phyloP scores from a whole-genome alignment of 129 eudicot genomes.

The Artemisia annua region DNA sequence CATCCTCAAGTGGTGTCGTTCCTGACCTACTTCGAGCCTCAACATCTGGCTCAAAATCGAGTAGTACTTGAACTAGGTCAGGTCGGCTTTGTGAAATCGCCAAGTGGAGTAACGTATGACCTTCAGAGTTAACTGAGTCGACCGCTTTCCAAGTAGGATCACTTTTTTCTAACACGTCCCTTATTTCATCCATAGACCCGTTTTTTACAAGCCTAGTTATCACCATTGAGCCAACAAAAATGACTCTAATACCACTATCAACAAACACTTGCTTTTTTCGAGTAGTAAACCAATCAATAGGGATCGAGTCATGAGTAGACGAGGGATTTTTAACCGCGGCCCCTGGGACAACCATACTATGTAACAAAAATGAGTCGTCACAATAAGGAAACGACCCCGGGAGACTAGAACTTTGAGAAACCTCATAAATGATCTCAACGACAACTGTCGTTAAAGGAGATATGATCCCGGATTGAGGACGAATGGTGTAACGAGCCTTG shows the following conservation, averaged over 20 bases:
- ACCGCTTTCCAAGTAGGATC: constrained; percentile 58
- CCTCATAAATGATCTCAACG: constrained; percentile 48
- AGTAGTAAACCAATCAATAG: constrained; percentile 74
- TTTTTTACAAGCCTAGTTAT: constrained; percentile 53
- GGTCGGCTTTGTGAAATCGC: constrained; percentile 61
- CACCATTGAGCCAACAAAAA: constrained; percentile 75
- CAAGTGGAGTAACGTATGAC: constrained; percentile 68
- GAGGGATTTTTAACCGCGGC: constrained; percentile 57
- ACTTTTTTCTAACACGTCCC: constrained; percentile 66
- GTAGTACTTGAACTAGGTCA: constrained; percentile 65
- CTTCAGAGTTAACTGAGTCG: constrained; percentile 61
- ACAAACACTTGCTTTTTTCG: constrained; percentile 73
- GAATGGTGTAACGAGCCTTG: constrained; percentile 47
- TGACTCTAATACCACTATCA: constrained; percentile 64
- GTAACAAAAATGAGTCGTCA: constrained; percentile 65
- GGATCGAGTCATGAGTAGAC: constrained; percentile 51
- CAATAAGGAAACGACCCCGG: constrained; percentile 54
- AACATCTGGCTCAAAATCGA: constrained; percentile 64
- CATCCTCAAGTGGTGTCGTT: constrained; percentile 66
- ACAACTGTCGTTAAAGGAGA: constrained; percentile 50
- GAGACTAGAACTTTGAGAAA: constrained; percentile 36
- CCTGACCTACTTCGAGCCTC: constrained; percentile 53
- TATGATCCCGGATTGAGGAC: constrained; percentile 71
- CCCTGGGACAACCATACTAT: constrained; percentile 87
- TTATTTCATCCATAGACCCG: constrained; percentile 57